A percentile compares a stretch with the other conserved stretches of the same genome.
These are phyloP conservation scores for Globisporangium orthogonon DNA, from an alignment of 352 stramenopile genomes.

Conservation along the genomic window DNA sequence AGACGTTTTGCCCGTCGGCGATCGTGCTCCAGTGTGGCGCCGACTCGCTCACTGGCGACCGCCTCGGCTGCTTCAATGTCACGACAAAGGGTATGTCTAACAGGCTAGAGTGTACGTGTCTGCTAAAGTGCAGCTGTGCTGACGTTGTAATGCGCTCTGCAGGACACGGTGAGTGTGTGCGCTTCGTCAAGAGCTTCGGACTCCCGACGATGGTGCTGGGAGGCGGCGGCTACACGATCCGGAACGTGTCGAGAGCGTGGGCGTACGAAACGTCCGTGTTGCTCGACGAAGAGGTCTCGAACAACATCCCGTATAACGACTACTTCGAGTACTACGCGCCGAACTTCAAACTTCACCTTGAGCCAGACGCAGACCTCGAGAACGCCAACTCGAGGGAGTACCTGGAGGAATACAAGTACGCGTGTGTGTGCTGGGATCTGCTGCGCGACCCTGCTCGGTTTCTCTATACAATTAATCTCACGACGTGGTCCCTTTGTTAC, in stretches of 20 bases:
- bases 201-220: conserved; percentile 96
- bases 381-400: conserved; percentile 85
- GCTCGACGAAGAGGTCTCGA: conserved; percentile 84
- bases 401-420: conserved; percentile 82
- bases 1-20: conserved; percentile 93
- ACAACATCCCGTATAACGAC: conserved; percentile 99
- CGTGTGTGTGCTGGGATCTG: neutral
- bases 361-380: conserved; percentile 67
- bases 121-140: neutral
- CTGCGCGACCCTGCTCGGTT: too few relatives aligned
- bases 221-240: conserved; percentile 96
- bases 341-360: conserved; percentile 82
- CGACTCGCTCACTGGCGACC: conserved; percentile 96
- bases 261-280: conserved; percentile 97
- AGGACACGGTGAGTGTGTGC: conserved; percentile 94
- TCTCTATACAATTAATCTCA: too few relatives aligned
- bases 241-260: conserved; percentile 93
- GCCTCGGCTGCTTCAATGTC: conserved; percentile 98
- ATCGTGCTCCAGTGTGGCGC: conserved; percentile 98
- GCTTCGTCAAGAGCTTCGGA: conserved; percentile 95
- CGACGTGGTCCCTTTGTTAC: neutral
- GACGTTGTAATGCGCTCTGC: conserved; percentile 17
- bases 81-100: conserved; percentile 86
- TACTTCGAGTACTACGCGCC: conserved; percentile 99
- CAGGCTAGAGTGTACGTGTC: conserved; percentile 3